Conservation (phyloP, 768 basidiomycete genomes). For the Kwoniella dendrophila region DNA sequence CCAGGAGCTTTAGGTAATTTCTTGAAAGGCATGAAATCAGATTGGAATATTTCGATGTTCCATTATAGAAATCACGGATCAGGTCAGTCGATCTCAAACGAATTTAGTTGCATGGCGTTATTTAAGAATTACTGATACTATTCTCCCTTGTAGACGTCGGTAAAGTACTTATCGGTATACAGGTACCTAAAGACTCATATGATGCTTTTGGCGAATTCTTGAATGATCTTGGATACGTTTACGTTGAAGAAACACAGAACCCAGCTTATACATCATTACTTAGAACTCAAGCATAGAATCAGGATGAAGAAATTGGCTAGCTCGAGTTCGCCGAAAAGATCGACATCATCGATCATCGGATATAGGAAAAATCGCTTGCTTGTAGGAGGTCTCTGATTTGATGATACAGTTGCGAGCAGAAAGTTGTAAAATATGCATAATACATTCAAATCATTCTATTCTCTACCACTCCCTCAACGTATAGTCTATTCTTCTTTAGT, state of each 20-base stretch:
- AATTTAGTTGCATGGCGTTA: background rate
- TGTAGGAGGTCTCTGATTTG: background rate
- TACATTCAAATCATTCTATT: no score
- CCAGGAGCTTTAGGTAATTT: conserved; percentile 90
- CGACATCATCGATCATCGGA: background rate
- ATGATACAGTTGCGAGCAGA: background rate
- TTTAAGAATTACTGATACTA: background rate
- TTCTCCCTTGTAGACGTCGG: conserved; percentile 69
- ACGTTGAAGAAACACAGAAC: conserved; percentile 91
- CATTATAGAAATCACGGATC: conserved; percentile 98
- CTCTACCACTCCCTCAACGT: background rate
- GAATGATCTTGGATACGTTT: conserved; percentile 76
- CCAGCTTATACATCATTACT: conserved; percentile 67
- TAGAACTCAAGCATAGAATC: conserved; percentile 19
- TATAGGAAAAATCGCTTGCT: background rate
- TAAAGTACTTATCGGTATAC: conserved; percentile 89
- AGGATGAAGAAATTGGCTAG: background rate
- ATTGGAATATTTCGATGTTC: conserved; percentile 95
- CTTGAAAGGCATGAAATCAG: conserved; percentile 73
- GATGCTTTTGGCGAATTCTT: conserved; percentile 74
- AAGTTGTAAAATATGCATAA: background rate
- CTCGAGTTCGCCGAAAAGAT: background rate
- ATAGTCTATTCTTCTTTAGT: background rate
- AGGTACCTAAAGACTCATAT: conserved; percentile 74
- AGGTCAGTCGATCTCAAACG: conserved; percentile 64